Percentiles rank a stretch among this genome's conserved stretches.
Conservation (phyloP, 768 basidiomycete species). For the Termitomyces sp. region DNA sequence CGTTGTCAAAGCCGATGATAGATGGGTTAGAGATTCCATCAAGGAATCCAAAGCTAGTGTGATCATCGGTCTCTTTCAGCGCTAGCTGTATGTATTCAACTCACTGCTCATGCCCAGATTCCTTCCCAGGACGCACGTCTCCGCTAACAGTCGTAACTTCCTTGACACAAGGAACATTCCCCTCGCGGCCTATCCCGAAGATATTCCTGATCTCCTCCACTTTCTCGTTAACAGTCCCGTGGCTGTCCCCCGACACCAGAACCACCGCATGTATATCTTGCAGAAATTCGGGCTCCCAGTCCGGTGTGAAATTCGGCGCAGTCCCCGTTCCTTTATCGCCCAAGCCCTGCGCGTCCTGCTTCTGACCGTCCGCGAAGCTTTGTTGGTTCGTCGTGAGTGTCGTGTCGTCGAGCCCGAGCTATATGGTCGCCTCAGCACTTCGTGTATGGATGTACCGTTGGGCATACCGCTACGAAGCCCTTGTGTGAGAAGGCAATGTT, state of each 20-base stretch:
- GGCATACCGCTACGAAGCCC: constrained; percentile 37
- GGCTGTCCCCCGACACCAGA: constrained; percentile 44
- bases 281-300: constrained; percentile 48
- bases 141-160: constrained; percentile 35
- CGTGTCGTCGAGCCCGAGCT: constrained; percentile 40
- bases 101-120: constrained; percentile 47
- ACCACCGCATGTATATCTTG: constrained; percentile 46
- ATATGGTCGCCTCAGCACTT: not conserved
- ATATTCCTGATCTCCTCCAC: constrained; percentile 28
- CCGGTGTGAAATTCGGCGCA: constrained; percentile 23
- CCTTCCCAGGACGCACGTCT: constrained; percentile 40
- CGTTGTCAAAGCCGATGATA: constrained; percentile 34
- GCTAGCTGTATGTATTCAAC: constrained; percentile 5
- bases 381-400: constrained; percentile 26
- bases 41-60: constrained; percentile 43
- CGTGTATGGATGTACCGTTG: not conserved
- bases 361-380: constrained; percentile 39
- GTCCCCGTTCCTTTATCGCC: constrained; percentile 31
- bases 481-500: constrained; percentile 53
- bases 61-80: not conserved
- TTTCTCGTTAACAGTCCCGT: constrained; percentile 32
- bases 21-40: constrained; percentile 54
- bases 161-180: too few relatives aligned
- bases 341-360: constrained; percentile 31
- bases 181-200: too few relatives aligned